These are phyloP conservation scores for Suillus weaverae DNA, from an alignment of 768 basidiomycete genomes.

Conservation along the genomic window DNA sequence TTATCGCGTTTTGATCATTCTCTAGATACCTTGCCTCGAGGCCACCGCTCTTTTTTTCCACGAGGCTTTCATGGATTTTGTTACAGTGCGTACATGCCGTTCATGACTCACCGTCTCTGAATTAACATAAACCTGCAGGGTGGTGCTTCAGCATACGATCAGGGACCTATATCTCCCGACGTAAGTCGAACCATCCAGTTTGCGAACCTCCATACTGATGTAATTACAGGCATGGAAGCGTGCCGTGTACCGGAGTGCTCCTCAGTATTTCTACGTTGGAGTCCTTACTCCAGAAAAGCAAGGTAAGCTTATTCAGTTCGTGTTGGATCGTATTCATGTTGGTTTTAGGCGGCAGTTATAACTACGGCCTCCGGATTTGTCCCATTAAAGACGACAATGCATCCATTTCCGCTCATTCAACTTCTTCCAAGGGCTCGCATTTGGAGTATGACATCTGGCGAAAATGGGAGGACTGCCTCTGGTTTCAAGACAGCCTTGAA, in stretches of 20 bases:
- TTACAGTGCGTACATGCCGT: neutral
- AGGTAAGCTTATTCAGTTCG: conserved; percentile 36
- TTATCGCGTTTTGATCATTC: conserved; percentile 8
- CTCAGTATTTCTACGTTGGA: conserved; percentile 58
- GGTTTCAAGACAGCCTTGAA: conserved; percentile 72
- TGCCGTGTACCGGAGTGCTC: conserved; percentile 59
- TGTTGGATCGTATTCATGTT: conserved; percentile 7
- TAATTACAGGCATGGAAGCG: conserved; percentile 54
- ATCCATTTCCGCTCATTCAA: conserved; percentile 16
- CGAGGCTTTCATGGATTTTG: conserved; percentile 15
- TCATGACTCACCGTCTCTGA: neutral
- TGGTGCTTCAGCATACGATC: conserved; percentile 4
- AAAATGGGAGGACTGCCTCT: conserved; percentile 80
- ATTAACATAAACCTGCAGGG: conserved; percentile 12
- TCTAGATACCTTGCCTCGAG: conserved; percentile 1
- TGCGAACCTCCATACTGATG: neutral
- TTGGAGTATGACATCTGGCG: conserved; percentile 75
- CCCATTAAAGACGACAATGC: conserved; percentile 42
- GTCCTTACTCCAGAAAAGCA: conserved; percentile 59
- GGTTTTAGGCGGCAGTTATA: conserved; percentile 47
- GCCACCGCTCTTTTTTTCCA: neutral
- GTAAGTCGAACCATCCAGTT: conserved; percentile 19
- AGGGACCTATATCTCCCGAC: conserved; percentile 21
- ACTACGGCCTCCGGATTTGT: conserved; percentile 63
- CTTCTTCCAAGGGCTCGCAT: conserved; percentile 33